Evolutionary conservation across 805 yeast genomes (phyloP), one percentile per base, ranked within the genome.

Genomic region (Barnettozyma sp.): DNA sequence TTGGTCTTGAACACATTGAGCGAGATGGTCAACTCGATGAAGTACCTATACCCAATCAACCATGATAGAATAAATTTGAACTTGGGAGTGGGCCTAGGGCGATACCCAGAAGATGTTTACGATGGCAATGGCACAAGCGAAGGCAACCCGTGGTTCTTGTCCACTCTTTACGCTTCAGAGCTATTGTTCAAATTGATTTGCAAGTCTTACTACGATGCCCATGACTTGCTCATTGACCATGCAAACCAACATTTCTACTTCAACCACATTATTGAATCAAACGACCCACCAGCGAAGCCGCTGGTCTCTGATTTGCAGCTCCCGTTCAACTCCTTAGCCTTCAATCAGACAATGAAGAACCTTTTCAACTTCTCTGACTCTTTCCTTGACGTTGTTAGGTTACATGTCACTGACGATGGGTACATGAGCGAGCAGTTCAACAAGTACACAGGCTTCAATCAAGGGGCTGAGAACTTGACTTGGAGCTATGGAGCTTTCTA

Each of bases 121-220:
- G 80, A 88, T 55, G 95, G 95, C 0, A 61, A 65, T 41, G 77
- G 76, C 0, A 63, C 71, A 0, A 66, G 79, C 22, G 85, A 79
- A 48, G 97, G 96, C 3, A 87, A 88, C 51, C 97, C 97, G 6
- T 88, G 97, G 97, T 86, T 87, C 53, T 71, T 88, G 39, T 63
- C 83, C 4, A 82, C 90, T 1, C 73, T 82, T 1, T 65, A 82
- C 4, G 85, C 84, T 2, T 63, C 84, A 5, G 84, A 80, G 52
- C 46, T 79, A 13, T 52, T 81, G 28, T 80, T 70, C 56, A 74
- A 71, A 49, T 53, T 73, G 40, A 63, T 81, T 19, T 61, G 61
- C 53, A 70, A 70, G 42, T 55, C 70, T 26, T 59, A 63, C 43
- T 46, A 46, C 7, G 43, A 55, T 14, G 48, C 63, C 31, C 42